phyloP scores from a whole-genome alignment of 768 basidiomycete species.

The Tricholoma saponaceum region DNA sequence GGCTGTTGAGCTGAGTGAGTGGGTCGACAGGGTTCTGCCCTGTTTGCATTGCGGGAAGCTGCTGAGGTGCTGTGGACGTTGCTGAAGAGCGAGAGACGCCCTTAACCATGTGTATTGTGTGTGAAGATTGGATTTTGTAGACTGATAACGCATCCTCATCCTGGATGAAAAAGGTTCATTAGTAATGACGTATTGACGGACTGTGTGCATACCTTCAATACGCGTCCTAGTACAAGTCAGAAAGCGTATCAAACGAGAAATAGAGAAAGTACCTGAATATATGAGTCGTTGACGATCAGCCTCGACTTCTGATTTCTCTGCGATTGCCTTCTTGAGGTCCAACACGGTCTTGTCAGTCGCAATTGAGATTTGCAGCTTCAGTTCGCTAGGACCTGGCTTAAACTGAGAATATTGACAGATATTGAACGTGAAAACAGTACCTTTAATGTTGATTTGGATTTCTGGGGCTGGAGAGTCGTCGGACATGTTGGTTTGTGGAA shows the following conservation, averaged over 20 bases:
- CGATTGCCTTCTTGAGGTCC: not conserved
- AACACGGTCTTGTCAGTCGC: not conserved
- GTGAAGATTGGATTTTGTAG: slow-evolving; percentile 88
- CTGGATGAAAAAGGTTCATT: not conserved
- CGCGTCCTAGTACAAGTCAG: slow-evolving; percentile 47
- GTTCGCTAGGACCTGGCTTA: slow-evolving; percentile 42
- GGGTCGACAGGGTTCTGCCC: slow-evolving; percentile 90
- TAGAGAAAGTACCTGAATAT: not conserved
- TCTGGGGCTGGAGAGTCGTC: slow-evolving; percentile 40
- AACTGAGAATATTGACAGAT: not conserved
- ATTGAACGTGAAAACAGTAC: slow-evolving; percentile 27
- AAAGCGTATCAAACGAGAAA: not conserved
- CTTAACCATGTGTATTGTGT: slow-evolving; percentile 95
- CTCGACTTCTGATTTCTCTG: not conserved
- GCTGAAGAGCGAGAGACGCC: slow-evolving; percentile 60
- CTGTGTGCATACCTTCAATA: slow-evolving; percentile 81
- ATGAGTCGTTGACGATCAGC: not conserved
- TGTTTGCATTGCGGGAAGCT: slow-evolving; percentile 84
- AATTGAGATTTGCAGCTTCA: not conserved
- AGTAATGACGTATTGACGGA: not conserved
- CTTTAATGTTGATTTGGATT: slow-evolving; percentile 69
- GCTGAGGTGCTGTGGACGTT: slow-evolving; percentile 44
- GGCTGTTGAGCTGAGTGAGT: slow-evolving; percentile 78
- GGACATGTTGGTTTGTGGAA: not conserved
- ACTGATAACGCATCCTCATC: slow-evolving; percentile 55